Conservation (phyloP, 2,329 filamentous ascomycete species). For the Coleophoma cylindrospora region DNA sequence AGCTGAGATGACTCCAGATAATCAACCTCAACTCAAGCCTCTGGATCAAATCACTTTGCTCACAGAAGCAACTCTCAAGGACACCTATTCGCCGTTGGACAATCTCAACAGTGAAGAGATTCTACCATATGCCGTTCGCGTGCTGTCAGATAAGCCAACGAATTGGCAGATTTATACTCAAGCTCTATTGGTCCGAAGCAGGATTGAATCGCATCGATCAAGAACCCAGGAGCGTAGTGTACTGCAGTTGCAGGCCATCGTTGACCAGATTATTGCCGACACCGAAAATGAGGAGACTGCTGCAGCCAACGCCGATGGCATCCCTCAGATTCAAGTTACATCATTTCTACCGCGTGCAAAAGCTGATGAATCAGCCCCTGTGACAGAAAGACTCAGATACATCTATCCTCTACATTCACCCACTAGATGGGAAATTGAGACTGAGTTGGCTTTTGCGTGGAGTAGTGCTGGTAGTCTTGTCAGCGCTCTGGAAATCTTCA, state of each 20-base stretch:
- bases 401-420: slow-evolving; percentile 81
- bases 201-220: slow-evolving; percentile 83
- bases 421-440: slow-evolving; percentile 88
- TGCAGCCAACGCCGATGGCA: slow-evolving; percentile 22
- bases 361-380: slow-evolving; percentile 70
- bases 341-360: slow-evolving; percentile 79
- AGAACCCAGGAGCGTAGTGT: slow-evolving; percentile 86
- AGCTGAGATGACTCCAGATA: slow-evolving; percentile 62
- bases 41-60: slow-evolving; percentile 89
- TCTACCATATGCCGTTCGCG: slow-evolving; percentile 81
- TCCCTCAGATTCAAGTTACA: slow-evolving; percentile 48
- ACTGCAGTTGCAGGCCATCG: slow-evolving; percentile 87
- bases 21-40: slow-evolving; percentile 76
- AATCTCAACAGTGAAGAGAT: slow-evolving; percentile 91
- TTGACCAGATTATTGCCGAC: slow-evolving; percentile 91
- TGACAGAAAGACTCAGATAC: slow-evolving; percentile 72
- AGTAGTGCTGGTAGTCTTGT: slow-evolving; percentile 79
- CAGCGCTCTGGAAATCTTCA: slow-evolving; percentile 93
- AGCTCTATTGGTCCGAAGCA: slow-evolving; percentile 79
- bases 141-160: slow-evolving; percentile 80
- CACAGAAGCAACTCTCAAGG: slow-evolving; percentile 82
- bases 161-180: slow-evolving; percentile 99
- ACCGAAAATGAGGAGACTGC: slow-evolving; percentile 39
- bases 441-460: slow-evolving; percentile 92
- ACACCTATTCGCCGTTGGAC: slow-evolving; percentile 77